phyloP scores from a whole-genome alignment of 345 rosid genomes.

The Citropsis articulata region DNA sequence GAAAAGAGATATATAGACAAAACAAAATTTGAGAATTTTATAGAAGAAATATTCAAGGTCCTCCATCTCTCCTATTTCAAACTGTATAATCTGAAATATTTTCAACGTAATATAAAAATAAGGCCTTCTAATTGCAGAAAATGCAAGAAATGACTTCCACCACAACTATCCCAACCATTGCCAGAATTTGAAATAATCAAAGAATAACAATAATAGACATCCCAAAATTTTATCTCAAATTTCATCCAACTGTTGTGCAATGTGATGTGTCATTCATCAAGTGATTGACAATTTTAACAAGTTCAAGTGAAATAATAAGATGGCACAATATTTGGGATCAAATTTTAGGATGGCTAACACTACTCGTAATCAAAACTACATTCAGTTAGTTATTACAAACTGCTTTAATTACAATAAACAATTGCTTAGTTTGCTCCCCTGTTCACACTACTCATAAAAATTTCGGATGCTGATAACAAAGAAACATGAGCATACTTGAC shows the following conservation, averaged over 20 bases:
- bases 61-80: background rate
- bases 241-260: too few relatives aligned
- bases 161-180: background rate
- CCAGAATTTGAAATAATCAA: background rate
- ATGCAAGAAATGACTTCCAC: background rate
- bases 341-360: too few relatives aligned
- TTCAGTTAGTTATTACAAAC: background rate
- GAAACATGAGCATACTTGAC: constrained; percentile 51
- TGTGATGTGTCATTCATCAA: too few relatives aligned
- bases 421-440: background rate
- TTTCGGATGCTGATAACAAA: background rate
- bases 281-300: too few relatives aligned
- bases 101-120: background rate
- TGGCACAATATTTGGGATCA: too few relatives aligned
- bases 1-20: background rate
- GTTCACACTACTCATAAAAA: background rate
- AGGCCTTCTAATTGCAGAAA: background rate
- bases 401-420: background rate
- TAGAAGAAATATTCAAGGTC: background rate
- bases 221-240: too few relatives aligned
- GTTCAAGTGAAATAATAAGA: too few relatives aligned
- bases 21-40: background rate
- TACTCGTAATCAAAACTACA: constrained; percentile 1
- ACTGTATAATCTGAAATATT: background rate
- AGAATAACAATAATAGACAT: too few relatives aligned